These are phyloP conservation scores for Aspergillus leporis DNA, from an alignment of 495 filamentous ascomycete species.

Conservation along the genomic window DNA sequence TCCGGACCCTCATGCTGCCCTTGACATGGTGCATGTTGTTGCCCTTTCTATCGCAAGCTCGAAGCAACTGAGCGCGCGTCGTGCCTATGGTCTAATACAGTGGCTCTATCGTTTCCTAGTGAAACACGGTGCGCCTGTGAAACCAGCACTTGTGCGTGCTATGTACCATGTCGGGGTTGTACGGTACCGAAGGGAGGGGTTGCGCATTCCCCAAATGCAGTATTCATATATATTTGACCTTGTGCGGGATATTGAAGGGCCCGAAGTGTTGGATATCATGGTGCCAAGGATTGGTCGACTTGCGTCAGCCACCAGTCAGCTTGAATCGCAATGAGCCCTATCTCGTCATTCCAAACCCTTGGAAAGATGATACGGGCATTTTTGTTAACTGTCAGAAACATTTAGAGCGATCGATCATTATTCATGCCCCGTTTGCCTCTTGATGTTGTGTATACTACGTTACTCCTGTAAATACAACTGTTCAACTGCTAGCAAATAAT, in stretches of 20 bases:
- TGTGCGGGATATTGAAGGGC: slow-evolving; percentile 36
- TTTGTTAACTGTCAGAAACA: neutral
- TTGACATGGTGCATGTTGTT: slow-evolving; percentile 41
- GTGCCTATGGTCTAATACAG: slow-evolving; percentile 39
- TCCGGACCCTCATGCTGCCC: slow-evolving; percentile 39
- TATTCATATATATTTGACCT: slow-evolving; percentile 40
- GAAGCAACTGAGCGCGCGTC: slow-evolving; percentile 30
- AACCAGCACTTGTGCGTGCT: slow-evolving; percentile 40
- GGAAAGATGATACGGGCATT: neutral
- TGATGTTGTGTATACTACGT: neutral
- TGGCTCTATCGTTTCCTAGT: slow-evolving; percentile 43
- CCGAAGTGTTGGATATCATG: slow-evolving; percentile 32
- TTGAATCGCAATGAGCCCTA: neutral
- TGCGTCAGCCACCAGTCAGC: neutral
- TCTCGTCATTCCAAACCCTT: neutral
- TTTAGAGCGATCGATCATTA: neutral
- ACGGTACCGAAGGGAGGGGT: slow-evolving; percentile 35
- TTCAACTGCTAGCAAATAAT: neutral
- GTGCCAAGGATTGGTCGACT: neutral
- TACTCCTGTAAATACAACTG: neutral
- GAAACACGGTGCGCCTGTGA: slow-evolving; percentile 39
- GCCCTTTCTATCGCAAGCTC: slow-evolving; percentile 38
- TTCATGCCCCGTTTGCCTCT: neutral
- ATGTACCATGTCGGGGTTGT: slow-evolving; percentile 50
- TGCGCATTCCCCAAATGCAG: slow-evolving; percentile 26